These are phyloP conservation scores for Pseudopyrenochaeta lycopersici DNA, from an alignment of 2,329 filamentous ascomycete genomes.

Conservation along the genomic window DNA sequence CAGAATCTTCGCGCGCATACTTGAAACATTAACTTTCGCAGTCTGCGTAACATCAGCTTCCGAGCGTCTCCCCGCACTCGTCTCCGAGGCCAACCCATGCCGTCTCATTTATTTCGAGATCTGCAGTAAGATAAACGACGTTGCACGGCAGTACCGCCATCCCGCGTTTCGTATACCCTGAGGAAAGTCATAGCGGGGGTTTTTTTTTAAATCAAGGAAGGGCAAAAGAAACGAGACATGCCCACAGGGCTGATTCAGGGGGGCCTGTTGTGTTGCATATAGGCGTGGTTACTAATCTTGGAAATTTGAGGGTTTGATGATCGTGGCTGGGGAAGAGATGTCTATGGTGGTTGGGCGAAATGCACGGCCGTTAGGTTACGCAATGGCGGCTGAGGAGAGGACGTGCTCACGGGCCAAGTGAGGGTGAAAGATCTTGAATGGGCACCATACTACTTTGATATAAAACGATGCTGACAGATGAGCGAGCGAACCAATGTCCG, in stretches of 20 bases:
- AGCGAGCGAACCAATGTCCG: too few relatives aligned
- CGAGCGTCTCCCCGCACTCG: constrained; percentile 31
- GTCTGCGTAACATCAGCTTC: constrained; percentile 12
- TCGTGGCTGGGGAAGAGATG: background rate
- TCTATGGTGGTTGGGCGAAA: constrained; percentile 7
- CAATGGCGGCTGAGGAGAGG: constrained; percentile 11
- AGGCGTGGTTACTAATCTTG: background rate
- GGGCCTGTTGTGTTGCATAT: constrained; percentile 10
- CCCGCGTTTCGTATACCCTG: background rate
- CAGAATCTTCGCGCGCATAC: constrained; percentile 16
- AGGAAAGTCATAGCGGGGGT: background rate
- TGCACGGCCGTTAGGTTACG: constrained; percentile 29
- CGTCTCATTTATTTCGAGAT: constrained; percentile 41
- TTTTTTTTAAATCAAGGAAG: background rate
- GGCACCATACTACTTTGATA: too few relatives aligned
- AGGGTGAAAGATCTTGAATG: too few relatives aligned
- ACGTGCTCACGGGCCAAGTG: background rate
- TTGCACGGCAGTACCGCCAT: constrained; percentile 24
- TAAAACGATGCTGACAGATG: too few relatives aligned
- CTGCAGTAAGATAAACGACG: constrained; percentile 36
- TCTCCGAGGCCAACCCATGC: constrained; percentile 23
- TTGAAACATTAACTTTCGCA: constrained; percentile 14
- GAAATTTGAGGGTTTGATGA: constrained; percentile 2
- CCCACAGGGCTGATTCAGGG: constrained; percentile 13
- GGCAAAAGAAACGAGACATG: constrained; percentile 4